Evolutionary conservation across 2,329 filamentous ascomycete species (phyloP), one percentile per base, ranked within the genome.

Genomic region (Rutstroemia sp.): DNA sequence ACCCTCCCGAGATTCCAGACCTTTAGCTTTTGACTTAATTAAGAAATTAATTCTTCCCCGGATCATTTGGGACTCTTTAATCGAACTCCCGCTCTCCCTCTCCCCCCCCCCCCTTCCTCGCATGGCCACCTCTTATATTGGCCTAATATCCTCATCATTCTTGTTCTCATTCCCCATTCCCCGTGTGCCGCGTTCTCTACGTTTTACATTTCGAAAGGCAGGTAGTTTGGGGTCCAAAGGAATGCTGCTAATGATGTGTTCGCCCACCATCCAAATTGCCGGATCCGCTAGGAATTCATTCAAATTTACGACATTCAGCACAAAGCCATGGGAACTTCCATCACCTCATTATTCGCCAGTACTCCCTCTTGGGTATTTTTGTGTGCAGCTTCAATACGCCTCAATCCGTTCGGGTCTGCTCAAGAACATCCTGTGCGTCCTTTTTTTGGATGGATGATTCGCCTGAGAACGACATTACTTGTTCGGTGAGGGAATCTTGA

Each of bases 281-380:
- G 23, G n/a, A 50, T 50, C 46, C 37, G 46, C 25, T 10, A 51
- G 53, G 53, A 55, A 50, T 55, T 44, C 52, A 8, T 27, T 49
- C 23, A 38, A 55, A 55, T 44, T 12, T 50, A 50, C 21, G 16
- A 30, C n/a, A 14, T 16, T 49, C 51, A 48, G 51, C 41, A 53
- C 39, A 14, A 47, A 27, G 39, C 25, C 41, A 34, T 37, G 10
- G 34, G 14, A 21, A 23, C 30, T n/a, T 23, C 21, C 8, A 18
- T 21, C 14, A 27, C 25, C 39, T 54, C 42, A 27, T 37, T 44
- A 41, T 41, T 54, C 42, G 44, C 25, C 10, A 5, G 12, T 21
- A 16, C 5, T 21, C 9, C 39, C 14, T 44, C 25, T 12, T n/a
- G 37, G 25, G 10, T 21, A 21, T 37, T 30, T 23, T 18, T 19